A percentile compares a stretch with the other conserved stretches of the same genome.
Evolutionary conservation across 2,329 filamentous ascomycete genomes (phyloP).

Genomic region (Purpureocillium takamizusanense): DNA sequence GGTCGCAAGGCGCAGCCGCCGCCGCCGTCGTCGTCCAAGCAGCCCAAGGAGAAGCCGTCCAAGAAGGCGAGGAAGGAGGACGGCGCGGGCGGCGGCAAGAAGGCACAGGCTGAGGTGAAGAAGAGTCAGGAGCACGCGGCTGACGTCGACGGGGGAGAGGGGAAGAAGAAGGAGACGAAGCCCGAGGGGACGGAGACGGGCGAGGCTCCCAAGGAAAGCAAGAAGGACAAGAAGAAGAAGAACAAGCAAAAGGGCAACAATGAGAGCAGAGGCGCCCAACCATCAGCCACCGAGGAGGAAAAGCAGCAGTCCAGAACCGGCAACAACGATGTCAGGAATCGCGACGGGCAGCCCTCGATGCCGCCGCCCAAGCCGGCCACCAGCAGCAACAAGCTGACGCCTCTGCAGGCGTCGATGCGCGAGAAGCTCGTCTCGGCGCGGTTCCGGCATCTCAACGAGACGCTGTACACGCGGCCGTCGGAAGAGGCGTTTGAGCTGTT

Average conservation of each 20-base stretch:
- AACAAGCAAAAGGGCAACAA: constrained; percentile 14
- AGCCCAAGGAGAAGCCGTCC: too few species aligned
- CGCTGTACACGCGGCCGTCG: constrained; percentile 88
- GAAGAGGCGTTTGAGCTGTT: constrained; percentile 77
- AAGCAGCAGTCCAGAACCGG: constrained; percentile 7
- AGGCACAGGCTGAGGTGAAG: constrained; percentile 15
- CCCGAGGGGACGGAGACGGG: constrained; percentile 9
- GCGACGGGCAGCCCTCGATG: constrained; percentile 21
- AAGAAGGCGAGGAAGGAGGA: constrained; percentile 29
- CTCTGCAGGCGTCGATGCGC: constrained; percentile 88
- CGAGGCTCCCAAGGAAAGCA: constrained; percentile 29
- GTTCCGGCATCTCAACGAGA: constrained; percentile 96
- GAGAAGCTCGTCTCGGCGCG: constrained; percentile 90
- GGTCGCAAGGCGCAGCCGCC: constrained; percentile 31
- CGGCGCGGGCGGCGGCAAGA: constrained; percentile 7
- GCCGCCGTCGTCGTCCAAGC: too few species aligned
- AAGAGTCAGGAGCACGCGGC: constrained; percentile 8
- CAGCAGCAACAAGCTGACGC: constrained; percentile 88
- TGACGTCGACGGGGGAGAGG: neutral
- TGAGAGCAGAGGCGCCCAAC: constrained; percentile 6
- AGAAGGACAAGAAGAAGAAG: constrained; percentile 18
- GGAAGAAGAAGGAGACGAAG: constrained; percentile 25
- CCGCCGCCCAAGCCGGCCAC: constrained; percentile 32
- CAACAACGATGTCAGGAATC: constrained; percentile 13
- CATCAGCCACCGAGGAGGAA: constrained; percentile 2